Conservation (phyloP, 495 filamentous ascomycete species). For the Tetracladium marchalianum region DNA sequence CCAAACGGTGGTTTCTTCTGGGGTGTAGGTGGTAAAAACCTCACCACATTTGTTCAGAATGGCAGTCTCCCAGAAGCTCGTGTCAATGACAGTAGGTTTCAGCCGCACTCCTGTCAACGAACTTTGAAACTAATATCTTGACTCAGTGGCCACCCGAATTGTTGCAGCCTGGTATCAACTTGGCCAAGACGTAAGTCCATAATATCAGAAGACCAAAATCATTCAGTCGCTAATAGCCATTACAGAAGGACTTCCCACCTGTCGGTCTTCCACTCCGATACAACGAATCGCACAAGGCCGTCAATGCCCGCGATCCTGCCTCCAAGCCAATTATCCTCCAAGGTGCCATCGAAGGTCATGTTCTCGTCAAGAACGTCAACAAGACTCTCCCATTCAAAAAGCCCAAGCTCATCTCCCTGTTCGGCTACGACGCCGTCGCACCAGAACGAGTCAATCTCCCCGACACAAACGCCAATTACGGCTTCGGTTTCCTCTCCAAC, state of each 20-base stretch:
- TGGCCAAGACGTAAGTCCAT: constrained; percentile 15
- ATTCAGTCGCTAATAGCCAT: constrained; percentile 12
- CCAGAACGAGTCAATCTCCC: neutral
- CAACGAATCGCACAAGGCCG: constrained; percentile 38
- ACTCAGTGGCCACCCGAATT: constrained; percentile 25
- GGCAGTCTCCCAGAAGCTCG: constrained; percentile 37
- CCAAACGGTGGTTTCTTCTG: constrained; percentile 36
- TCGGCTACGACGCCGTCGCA: constrained; percentile 34
- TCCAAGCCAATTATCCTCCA: constrained; percentile 30
- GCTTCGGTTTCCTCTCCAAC: neutral
- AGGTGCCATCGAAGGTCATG: constrained; percentile 41
- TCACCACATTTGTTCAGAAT: constrained; percentile 33
- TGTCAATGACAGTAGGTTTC: constrained; percentile 33
- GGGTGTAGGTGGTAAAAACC: constrained; percentile 21
- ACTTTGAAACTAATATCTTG: neutral
- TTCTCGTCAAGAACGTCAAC: constrained; percentile 50
- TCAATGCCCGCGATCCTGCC: constrained; percentile 34
- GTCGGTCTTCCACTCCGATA: constrained; percentile 38
- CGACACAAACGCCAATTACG: neutral
- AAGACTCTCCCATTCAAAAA: constrained; percentile 42
- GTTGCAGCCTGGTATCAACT: constrained; percentile 45
- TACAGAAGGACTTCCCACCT: constrained; percentile 21
- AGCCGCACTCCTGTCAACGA: constrained; percentile 22
- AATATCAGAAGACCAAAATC: neutral
- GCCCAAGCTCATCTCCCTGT: constrained; percentile 35